These are phyloP conservation scores for Aspergillus brasiliensis DNA, from an alignment of 2,329 filamentous ascomycete genomes.

Conservation along the genomic window DNA sequence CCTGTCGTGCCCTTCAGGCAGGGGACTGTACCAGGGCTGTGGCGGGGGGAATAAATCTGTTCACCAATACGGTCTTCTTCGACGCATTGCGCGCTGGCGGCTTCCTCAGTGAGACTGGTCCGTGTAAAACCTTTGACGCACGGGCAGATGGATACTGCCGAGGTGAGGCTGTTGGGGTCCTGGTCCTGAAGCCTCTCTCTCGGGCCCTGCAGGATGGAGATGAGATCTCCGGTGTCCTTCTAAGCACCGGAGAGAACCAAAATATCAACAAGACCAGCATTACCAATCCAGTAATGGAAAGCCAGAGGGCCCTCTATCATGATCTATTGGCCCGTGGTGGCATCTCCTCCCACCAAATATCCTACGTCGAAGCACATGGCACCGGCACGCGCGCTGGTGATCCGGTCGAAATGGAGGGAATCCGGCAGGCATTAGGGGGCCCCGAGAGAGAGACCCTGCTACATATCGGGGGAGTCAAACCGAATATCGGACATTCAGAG, in stretches of 20 bases:
- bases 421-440: neutral
- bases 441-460: neutral
- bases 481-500: conserved; percentile 32
- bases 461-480: conserved; percentile 17
- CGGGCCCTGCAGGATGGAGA: neutral
- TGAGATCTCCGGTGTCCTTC: neutral
- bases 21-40: neutral
- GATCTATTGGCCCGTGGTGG: neutral
- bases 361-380: neutral
- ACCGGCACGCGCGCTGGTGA: neutral
- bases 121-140: neutral
- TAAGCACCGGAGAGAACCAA: neutral
- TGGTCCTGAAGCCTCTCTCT: neutral
- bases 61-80: neutral
- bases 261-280: neutral
- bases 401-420: neutral
- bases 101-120: neutral
- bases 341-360: neutral
- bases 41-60: neutral
- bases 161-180: neutral
- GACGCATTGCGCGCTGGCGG: neutral
- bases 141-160: neutral
- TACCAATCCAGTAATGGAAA: neutral
- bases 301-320: neutral
- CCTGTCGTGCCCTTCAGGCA: neutral